These are phyloP conservation scores for Sphagnum magellanicum DNA, from an alignment of 228 moss, liverwort and hornwort genomes.

Conservation along the genomic window DNA sequence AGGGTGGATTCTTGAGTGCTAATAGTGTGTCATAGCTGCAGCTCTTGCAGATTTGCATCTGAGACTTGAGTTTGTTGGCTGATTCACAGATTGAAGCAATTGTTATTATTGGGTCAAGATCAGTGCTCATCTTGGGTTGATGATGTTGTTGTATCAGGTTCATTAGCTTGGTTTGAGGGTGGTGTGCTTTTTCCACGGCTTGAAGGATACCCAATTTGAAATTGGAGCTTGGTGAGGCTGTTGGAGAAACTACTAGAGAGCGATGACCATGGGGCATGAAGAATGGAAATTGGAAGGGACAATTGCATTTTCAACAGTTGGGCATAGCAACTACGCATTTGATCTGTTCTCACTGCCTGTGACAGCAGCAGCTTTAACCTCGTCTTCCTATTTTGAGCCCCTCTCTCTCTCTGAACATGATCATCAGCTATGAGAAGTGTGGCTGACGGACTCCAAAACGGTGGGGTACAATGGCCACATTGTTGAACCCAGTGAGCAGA, in stretches of 20 bases:
- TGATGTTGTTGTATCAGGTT: too few species aligned
- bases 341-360: conserved; percentile 21
- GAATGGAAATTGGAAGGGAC: conserved; percentile 17
- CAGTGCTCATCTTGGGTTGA: too few species aligned
- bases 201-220: neutral
- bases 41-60: too few species aligned
- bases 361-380: neutral
- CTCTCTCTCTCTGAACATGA: neutral
- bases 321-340: conserved; percentile 34
- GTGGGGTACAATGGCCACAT: conserved; percentile 49
- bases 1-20: too few species aligned
- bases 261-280: too few species aligned
- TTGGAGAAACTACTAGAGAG: too few species aligned
- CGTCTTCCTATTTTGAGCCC: neutral
- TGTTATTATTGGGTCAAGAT: too few species aligned
- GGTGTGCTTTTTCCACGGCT: neutral
- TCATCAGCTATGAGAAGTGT: conserved; percentile 10
- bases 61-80: too few species aligned
- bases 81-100: too few species aligned
- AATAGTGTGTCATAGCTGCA: too few species aligned
- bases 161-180: too few species aligned
- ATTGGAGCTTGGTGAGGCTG: too few species aligned
- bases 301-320: conserved; percentile 33
- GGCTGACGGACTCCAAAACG: conserved; percentile 41
- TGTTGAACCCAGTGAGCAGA: conserved; percentile 10